Evolutionary conservation across 2,329 filamentous ascomycete species (phyloP).

Genomic region (Aspergillus amoenus): DNA sequence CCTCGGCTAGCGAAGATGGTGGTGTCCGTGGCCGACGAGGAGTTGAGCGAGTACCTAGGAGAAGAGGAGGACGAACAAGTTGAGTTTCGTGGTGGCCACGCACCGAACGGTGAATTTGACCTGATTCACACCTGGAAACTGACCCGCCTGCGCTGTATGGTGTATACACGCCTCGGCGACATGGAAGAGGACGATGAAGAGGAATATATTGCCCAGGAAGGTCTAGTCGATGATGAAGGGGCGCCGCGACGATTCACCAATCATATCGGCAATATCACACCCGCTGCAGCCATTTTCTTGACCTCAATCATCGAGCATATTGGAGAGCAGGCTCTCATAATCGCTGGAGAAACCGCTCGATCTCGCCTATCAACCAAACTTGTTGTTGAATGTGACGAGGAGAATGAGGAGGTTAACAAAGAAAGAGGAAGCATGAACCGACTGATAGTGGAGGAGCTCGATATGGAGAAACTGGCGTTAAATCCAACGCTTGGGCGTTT

Average conservation of each 20-base stretch:
- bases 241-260: conserved; percentile 58
- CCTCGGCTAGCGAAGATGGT: conserved; percentile 84
- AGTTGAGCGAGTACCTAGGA: conserved; percentile 83
- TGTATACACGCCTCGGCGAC: conserved; percentile 93
- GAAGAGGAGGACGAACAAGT: conserved; percentile 74
- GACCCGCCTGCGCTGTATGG: conserved; percentile 91
- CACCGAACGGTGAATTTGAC: conserved; percentile 69
- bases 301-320: conserved; percentile 93
- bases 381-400: conserved; percentile 58
- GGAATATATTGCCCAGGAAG: conserved; percentile 77
- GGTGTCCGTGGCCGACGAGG: conserved; percentile 78
- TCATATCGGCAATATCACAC: conserved; percentile 69
- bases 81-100: conserved; percentile 53
- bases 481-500: conserved; percentile 84
- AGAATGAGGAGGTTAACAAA: conserved; percentile 44
- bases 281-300: conserved; percentile 90
- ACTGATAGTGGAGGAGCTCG: conserved; percentile 81
- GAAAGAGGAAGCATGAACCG: conserved; percentile 54
- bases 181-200: conserved; percentile 98
- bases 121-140: conserved; percentile 93
- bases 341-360: conserved; percentile 79
- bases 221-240: conserved; percentile 59
- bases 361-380: conserved; percentile 32
- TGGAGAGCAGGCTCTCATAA: conserved; percentile 84
- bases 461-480: conserved; percentile 90